Evolutionary conservation across 164 flowering plant species (phyloP).

Genomic region (Amborella trichopoda): DNA sequence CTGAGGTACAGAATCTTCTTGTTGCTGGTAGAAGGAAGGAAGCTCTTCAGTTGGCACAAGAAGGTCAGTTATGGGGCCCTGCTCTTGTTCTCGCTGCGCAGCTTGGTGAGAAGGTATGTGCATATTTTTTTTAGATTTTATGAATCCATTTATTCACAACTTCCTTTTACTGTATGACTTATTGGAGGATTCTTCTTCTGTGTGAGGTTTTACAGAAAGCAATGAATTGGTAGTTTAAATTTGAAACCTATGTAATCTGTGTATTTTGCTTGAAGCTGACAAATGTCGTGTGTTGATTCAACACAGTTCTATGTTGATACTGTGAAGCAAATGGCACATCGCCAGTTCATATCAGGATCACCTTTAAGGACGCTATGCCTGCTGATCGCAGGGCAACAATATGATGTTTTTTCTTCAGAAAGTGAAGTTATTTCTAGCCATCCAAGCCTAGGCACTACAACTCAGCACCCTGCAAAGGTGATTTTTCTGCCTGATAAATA

Average conservation of each 20-base stretch:
- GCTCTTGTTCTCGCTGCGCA: conserved; percentile 87
- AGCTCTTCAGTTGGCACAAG: conserved; percentile 84
- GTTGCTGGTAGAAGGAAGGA: conserved; percentile 84
- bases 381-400: conserved; percentile 87
- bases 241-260: no score
- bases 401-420: conserved; percentile 63
- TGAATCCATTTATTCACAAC: neutral
- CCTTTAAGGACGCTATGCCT: conserved; percentile 91
- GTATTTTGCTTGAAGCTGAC: neutral
- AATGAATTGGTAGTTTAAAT: no score
- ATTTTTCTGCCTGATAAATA: no score
- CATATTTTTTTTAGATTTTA: neutral
- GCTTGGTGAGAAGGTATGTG: conserved; percentile 76
- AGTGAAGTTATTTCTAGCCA: conserved; percentile 10
- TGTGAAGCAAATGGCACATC: conserved; percentile 85
- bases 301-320: conserved; percentile 86
- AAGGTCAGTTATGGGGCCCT: conserved; percentile 95
- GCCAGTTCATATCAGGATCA: conserved; percentile 71
- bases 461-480: conserved; percentile 64
- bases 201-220: neutral
- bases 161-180: no score
- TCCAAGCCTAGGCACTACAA: conserved; percentile 17
- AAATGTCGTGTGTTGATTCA: conserved; percentile 1
- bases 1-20: conserved; percentile 86
- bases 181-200: neutral